These are phyloP conservation scores for Passalora sequoiae DNA, from an alignment of 2,329 filamentous ascomycete species.

Conservation along the genomic window DNA sequence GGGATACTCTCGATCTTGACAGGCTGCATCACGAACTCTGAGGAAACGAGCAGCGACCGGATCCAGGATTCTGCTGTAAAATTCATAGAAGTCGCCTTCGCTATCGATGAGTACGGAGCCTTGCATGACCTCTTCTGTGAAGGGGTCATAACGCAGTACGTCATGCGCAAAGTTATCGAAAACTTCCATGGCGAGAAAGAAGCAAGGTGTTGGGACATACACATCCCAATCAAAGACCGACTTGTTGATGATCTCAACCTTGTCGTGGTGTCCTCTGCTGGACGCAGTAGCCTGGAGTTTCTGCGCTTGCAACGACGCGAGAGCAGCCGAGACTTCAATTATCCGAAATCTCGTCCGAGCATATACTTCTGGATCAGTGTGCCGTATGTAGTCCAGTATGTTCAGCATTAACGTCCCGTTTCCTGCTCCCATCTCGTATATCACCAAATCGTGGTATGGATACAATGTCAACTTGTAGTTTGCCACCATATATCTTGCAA, in stretches of 20 bases:
- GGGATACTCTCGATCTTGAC: slow-evolving; percentile 54
- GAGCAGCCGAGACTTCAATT: slow-evolving; percentile 83
- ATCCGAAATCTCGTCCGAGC: slow-evolving; percentile 88
- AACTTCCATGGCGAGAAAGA: slow-evolving; percentile 95
- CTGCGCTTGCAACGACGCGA: slow-evolving; percentile 71
- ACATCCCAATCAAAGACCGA: slow-evolving; percentile 92
- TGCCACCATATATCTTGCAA: slow-evolving; percentile 89
- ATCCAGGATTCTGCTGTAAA: slow-evolving; percentile 77
- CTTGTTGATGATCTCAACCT: slow-evolving; percentile 90
- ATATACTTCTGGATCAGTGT: slow-evolving; percentile 85
- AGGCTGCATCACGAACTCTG: slow-evolving; percentile 73
- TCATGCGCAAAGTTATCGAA: slow-evolving; percentile 99
- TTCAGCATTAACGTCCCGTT: slow-evolving; percentile 98
- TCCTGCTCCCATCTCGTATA: slow-evolving; percentile 98
- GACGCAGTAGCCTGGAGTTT: slow-evolving; percentile 63
- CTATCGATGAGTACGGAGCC: slow-evolving; percentile 81
- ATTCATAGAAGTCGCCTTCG: slow-evolving; percentile 88
- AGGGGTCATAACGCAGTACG: slow-evolving; percentile 79
- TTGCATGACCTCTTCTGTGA: slow-evolving; percentile 77
- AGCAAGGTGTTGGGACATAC: slow-evolving; percentile 87
- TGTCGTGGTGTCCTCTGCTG: slow-evolving; percentile 69
- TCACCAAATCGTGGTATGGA: slow-evolving; percentile 92
- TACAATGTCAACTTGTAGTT: slow-evolving; percentile 95
- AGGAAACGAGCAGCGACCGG: slow-evolving; percentile 78
- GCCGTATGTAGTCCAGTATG: slow-evolving; percentile 91